Percentiles rank a stretch among this genome's conserved stretches.
These are phyloP conservation scores for Cyclotella cryptica DNA, from an alignment of 108 stramenopile species.

Conservation along the genomic window DNA sequence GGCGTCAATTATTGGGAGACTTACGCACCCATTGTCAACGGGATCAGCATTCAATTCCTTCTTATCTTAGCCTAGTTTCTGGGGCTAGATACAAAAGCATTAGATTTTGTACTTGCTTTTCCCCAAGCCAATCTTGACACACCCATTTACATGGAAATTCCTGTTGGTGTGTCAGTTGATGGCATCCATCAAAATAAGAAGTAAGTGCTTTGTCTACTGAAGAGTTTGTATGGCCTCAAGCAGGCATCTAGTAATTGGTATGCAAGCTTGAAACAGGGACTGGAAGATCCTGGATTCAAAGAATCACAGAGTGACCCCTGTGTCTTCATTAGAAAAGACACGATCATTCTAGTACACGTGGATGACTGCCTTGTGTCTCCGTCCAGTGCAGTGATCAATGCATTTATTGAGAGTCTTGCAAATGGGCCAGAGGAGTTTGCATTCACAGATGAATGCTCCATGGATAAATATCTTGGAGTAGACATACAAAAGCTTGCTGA, in stretches of 20 bases:
- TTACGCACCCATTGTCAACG: conserved; percentile 44
- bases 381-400: not conserved
- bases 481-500: no score
- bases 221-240: conserved; percentile 29
- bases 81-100: not conserved
- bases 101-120: conserved; percentile 42
- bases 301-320: conserved; percentile 15
- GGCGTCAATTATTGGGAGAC: no score
- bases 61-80: conserved; percentile 12
- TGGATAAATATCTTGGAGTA: no score
- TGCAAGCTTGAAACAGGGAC: not conserved
- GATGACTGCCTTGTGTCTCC: conserved; percentile 29
- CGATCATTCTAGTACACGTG: conserved; percentile 25
- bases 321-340: conserved; percentile 9
- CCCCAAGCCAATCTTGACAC: no score
- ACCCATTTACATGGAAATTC: no score
- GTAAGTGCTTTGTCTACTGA: conserved; percentile 3
- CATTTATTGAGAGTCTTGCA: conserved; percentile 6
- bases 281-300: conserved; percentile 14
- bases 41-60: conserved; percentile 31
- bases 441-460: no score
- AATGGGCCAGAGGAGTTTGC: no score
- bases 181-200: not conserved
- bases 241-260: conserved; percentile 19
- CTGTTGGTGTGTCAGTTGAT: conserved; percentile 13